Percentiles rank a stretch among this genome's conserved stretches.
Conservation (phyloP, 148 eudicot species). For the Persicaria tinctoria region DNA sequence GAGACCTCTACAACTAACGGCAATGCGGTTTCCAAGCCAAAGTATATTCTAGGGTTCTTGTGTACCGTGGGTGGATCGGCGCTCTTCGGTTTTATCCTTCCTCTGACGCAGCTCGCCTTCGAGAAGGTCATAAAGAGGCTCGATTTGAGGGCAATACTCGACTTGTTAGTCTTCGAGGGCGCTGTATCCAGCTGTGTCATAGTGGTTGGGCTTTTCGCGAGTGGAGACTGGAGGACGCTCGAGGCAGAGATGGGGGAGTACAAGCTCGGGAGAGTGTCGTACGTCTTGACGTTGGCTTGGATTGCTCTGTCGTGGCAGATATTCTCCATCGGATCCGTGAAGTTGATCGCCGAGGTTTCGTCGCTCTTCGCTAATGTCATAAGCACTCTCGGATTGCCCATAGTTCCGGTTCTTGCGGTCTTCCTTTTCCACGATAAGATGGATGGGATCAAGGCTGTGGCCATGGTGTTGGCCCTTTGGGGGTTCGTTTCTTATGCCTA, state of each 20-base stretch:
- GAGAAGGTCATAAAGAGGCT: conserved; percentile 23
- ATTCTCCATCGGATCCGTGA: conserved; percentile 32
- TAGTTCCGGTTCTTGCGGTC: conserved; percentile 51
- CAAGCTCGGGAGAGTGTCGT: conserved; percentile 34
- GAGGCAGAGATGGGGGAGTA: conserved; percentile 35
- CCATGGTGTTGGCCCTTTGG: conserved; percentile 60
- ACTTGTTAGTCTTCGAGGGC: conserved; percentile 30
- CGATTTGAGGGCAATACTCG: conserved; percentile 19
- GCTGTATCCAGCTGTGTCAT: conserved; percentile 25
- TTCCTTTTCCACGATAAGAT: conserved; percentile 42
- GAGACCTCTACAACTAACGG: conserved; percentile 23
- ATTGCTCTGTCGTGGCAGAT: conserved; percentile 50
- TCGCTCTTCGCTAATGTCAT: conserved; percentile 62
- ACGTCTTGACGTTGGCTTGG: conserved; percentile 49
- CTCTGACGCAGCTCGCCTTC: conserved; percentile 38
- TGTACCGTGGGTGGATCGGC: conserved; percentile 52
- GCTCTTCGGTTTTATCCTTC: conserved; percentile 30
- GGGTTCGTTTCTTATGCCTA: conserved; percentile 53
- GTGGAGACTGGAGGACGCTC: conserved; percentile 49
- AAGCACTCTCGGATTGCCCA: conserved; percentile 46
- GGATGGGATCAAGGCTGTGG: conserved; percentile 43
- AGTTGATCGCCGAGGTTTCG: conserved; percentile 47
- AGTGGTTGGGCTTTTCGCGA: conserved; percentile 41
- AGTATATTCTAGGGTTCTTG: conserved; percentile 35
- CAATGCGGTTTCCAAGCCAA: conserved; percentile 11